Percentiles rank a stretch among this genome's conserved stretches.
Conservation (phyloP, 345 rosid genomes). For the Viola odorata region DNA sequence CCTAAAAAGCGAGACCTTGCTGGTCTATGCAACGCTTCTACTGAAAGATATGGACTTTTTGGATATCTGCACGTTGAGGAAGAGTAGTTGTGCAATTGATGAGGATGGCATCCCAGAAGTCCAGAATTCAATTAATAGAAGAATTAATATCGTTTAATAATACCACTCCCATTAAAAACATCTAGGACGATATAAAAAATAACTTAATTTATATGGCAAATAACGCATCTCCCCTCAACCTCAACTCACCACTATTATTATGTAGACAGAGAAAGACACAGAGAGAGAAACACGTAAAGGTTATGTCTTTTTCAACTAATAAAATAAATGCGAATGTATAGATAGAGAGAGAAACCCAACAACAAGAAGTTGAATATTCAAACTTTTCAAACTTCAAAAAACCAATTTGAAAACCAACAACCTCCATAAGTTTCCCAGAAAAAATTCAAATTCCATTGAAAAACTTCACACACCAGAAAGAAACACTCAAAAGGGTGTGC, state of each 20-base stretch:
- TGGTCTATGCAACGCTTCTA: conserved; percentile 13
- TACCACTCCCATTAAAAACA: too few species aligned
- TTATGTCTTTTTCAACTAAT: conserved; percentile 18
- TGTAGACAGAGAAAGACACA: conserved; percentile 10
- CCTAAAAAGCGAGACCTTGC: conserved; percentile 8
- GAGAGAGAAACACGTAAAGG: conserved; percentile 15
- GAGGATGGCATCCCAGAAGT: conserved; percentile 2
- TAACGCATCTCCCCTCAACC: conserved; percentile 7
- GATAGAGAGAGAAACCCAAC: conserved; percentile 4
- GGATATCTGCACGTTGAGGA: conserved; percentile 42
- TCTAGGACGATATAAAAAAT: too few species aligned
- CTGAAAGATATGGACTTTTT: conserved; percentile 13
- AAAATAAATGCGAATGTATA: conserved; percentile 1
- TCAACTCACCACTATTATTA: conserved; percentile 5
- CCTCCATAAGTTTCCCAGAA: not conserved
- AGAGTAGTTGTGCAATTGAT: conserved; percentile 27
- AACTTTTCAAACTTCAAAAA: conserved; percentile 2
- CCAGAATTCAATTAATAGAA: not conserved
- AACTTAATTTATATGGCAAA: not conserved
- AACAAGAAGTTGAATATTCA: not conserved
- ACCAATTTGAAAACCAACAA: conserved; percentile 10
- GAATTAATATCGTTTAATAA: not conserved
- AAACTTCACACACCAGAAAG: not conserved
- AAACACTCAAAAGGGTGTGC: not conserved
- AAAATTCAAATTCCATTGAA: not conserved